phyloP scores from a whole-genome alignment of 2,329 filamentous ascomycete genomes.

The Aureobasidium sp. region DNA sequence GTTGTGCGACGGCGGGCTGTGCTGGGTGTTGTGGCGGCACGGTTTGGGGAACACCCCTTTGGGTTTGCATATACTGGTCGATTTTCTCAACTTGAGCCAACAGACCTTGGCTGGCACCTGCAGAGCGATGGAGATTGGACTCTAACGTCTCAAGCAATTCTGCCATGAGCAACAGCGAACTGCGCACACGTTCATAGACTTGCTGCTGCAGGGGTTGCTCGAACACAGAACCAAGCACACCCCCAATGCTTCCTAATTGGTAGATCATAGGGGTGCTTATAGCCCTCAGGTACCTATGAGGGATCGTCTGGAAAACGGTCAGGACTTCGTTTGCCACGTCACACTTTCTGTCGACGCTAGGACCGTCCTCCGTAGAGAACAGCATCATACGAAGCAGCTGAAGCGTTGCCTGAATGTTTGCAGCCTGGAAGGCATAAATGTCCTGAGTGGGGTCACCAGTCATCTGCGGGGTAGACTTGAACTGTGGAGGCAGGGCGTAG shows the following conservation, averaged over 20 bases:
- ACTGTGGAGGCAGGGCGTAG: conserved; percentile 23
- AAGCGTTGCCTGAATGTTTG: conserved; percentile 43
- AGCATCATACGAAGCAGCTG: conserved; percentile 44
- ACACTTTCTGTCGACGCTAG: conserved; percentile 36
- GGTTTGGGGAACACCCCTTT: conserved; percentile 21
- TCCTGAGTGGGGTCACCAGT: conserved; percentile 31
- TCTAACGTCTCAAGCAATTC: conserved; percentile 40
- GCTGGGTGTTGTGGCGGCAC: not conserved
- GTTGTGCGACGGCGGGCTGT: not conserved
- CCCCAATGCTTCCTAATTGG: conserved; percentile 43
- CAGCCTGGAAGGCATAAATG: conserved; percentile 41
- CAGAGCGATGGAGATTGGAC: conserved; percentile 32
- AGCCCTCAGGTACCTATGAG: conserved; percentile 38
- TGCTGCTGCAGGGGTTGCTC: conserved; percentile 35
- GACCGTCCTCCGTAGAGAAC: conserved; percentile 18
- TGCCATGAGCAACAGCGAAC: conserved; percentile 38
- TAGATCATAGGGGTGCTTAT: conserved; percentile 44
- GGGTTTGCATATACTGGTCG: conserved; percentile 36
- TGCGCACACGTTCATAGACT: conserved; percentile 35
- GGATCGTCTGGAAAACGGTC: conserved; percentile 36
- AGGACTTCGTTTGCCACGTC: conserved; percentile 39
- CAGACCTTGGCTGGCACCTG: conserved; percentile 33
- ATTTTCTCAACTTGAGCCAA: conserved; percentile 36
- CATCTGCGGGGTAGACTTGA: conserved; percentile 23
- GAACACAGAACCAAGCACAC: conserved; percentile 42